Base-by-base conservation (phyloP, 2,329 filamentous ascomycete genomes). In the Aspergillus oerlinghausenensis region DNA sequence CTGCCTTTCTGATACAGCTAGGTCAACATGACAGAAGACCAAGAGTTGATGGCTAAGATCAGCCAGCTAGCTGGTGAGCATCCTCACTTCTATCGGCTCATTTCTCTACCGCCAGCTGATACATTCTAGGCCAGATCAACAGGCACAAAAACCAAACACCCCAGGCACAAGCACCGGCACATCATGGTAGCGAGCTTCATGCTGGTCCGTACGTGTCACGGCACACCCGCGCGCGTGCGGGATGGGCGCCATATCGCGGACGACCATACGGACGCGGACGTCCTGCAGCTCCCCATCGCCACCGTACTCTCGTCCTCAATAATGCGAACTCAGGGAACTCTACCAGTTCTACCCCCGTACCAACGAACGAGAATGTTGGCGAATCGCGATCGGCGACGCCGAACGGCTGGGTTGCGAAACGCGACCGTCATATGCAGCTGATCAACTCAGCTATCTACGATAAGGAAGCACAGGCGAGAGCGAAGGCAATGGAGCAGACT, bases 381-480 rank as follows among this genome's bases (percentile, higher is more conserved):
- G 69, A 74, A 26, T 50, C 55, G 35, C 66, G 67, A 45, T 62
- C 68, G n/a, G 38, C 62, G 23, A 64, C 67, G 40, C 66, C 67
- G 45, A 72, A 72, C 55, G 74, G 84, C 3, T 93, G 88, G 85
- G 83, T 94, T 45, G 83, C 86, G 5, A 89, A 87, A 69, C 87
- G 80, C 51, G 89, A 89, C 70, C 87, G 88, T 51, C 89, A 92
- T 69, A 83, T 89, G 69, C 90, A 95, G 71, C 78, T 95, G 43
- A 94, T 95, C 73, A 95, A 93, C 69, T 84, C 87, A 21, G 84
- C 84, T 17, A 83, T 93, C 1, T 94, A 88, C 70, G 86, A 92
- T 61, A 88, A 90, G 70, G 86, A 90, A 58, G 80, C 82, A 10
- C 84, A 89, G 68, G 82, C 83, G 29, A 84, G 89, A 48, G 78